Percentiles rank a stretch among this genome's conserved stretches.
These are phyloP conservation scores for Phytopythium delawarense DNA, from an alignment of 352 stramenopile species.

Conservation along the genomic window DNA sequence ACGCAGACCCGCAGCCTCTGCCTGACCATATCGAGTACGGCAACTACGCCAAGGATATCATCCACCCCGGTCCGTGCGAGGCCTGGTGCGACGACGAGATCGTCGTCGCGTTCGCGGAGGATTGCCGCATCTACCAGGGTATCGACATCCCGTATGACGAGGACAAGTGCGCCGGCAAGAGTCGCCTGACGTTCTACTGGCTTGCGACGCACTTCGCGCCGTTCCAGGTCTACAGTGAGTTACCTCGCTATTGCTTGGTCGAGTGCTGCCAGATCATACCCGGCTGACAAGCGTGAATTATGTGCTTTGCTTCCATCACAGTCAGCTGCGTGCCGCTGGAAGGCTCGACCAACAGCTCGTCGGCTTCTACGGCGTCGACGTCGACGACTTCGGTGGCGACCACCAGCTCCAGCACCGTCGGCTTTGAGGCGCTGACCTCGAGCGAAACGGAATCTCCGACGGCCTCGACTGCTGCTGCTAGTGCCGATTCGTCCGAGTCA, in stretches of 20 bases:
- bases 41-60: conserved; percentile 25
- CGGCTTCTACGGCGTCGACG: neutral
- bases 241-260: too few relatives aligned
- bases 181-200: conserved; percentile 32
- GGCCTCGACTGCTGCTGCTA: neutral
- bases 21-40: conserved; percentile 25
- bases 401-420: neutral
- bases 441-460: neutral
- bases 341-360: conserved; percentile 3
- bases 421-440: neutral
- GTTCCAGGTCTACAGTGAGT: conserved; percentile 12
- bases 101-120: conserved; percentile 26
- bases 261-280: neutral
- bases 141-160: conserved; percentile 28
- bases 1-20: conserved; percentile 14
- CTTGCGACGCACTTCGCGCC: conserved; percentile 18
- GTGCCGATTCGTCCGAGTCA: neutral
- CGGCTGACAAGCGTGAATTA: neutral
- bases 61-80: conserved; percentile 41
- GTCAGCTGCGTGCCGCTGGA: conserved; percentile 10
- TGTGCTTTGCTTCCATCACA: neutral
- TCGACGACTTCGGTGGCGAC: neutral
- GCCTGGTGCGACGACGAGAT: conserved; percentile 42
- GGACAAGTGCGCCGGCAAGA: conserved; percentile 25
- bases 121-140: conserved; percentile 28